phyloP scores from a whole-genome alignment of 169 alveolate genomes.

The Toxoplasma gondii region DNA sequence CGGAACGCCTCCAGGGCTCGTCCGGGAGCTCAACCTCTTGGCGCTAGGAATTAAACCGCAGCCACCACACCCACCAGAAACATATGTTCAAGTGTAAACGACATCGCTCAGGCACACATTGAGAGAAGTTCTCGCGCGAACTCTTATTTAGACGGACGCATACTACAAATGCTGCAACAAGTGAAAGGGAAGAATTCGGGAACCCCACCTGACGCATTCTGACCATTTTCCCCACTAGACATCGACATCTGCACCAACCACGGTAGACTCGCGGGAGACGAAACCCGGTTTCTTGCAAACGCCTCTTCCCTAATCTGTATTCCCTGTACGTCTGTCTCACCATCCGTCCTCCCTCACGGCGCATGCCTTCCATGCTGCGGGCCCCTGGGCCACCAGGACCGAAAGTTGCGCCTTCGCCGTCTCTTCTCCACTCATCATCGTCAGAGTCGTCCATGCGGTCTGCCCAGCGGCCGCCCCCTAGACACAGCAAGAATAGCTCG shows the following conservation, averaged over 20 bases:
- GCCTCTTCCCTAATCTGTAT: no score
- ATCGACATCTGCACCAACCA: no score
- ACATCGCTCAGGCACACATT: no score
- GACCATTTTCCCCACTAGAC: no score
- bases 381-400: not conserved
- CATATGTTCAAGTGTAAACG: no score
- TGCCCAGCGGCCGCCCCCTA: slow-evolving; percentile 48
- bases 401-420: slow-evolving; percentile 2
- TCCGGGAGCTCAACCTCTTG: slow-evolving; percentile 28
- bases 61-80: not conserved
- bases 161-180: no score
- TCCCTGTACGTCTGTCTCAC: not conserved
- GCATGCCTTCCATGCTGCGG: not conserved
- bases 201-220: no score
- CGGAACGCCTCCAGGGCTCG: slow-evolving; percentile 44
- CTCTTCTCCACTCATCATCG: slow-evolving; percentile 34
- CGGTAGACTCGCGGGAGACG: no score
- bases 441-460: slow-evolving; percentile 38
- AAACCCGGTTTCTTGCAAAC: no score
- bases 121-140: no score
- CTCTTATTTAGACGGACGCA: no score
- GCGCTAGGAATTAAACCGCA: not conserved
- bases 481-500: not conserved
- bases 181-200: no score
- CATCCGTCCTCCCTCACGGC: not conserved